phyloP scores from a whole-genome alignment of 768 basidiomycete genomes.

The Pholiota conissans region DNA sequence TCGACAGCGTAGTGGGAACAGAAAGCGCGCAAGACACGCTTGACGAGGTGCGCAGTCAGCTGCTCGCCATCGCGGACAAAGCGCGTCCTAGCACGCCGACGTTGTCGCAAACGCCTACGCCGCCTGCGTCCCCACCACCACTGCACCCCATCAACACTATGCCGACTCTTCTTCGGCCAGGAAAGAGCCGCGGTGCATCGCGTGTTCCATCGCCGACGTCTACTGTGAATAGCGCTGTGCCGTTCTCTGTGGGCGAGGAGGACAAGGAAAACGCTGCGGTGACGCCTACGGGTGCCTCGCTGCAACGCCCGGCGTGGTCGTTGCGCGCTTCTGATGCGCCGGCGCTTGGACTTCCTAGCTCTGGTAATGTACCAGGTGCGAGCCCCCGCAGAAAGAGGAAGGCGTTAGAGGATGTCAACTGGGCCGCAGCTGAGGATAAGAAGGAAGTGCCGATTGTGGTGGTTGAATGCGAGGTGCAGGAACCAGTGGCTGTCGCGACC shows the following conservation, averaged over 20 bases:
- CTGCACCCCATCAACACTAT: constrained; percentile 1
- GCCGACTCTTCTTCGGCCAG: neutral
- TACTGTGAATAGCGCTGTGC: neutral
- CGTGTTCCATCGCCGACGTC: neutral
- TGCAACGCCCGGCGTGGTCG: constrained; percentile 32
- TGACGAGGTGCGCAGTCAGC: neutral
- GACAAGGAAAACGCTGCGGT: constrained; percentile 15
- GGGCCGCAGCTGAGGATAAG: no score
- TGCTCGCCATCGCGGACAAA: neutral
- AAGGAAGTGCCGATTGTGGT: neutral
- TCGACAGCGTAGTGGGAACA: neutral
- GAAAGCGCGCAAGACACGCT: neutral
- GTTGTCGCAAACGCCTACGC: constrained; percentile 39
- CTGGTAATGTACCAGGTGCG: neutral
- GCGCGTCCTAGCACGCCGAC: neutral
- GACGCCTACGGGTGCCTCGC: neutral
- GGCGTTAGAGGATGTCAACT: constrained; percentile 5
- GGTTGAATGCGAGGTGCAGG: neutral
- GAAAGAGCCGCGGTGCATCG: neutral
- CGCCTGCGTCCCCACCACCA: constrained; percentile 42
- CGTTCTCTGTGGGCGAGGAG: constrained; percentile 3
- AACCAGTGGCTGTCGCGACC: no score
- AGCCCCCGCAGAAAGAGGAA: neutral
- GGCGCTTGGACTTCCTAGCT: constrained; percentile 31
- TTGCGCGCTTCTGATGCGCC: constrained; percentile 43